A percentile compares a stretch with the other conserved stretches of the same genome.
Evolutionary conservation across 2,329 filamentous ascomycete species (phyloP).

Genomic region (Cladorrhinum sp.): DNA sequence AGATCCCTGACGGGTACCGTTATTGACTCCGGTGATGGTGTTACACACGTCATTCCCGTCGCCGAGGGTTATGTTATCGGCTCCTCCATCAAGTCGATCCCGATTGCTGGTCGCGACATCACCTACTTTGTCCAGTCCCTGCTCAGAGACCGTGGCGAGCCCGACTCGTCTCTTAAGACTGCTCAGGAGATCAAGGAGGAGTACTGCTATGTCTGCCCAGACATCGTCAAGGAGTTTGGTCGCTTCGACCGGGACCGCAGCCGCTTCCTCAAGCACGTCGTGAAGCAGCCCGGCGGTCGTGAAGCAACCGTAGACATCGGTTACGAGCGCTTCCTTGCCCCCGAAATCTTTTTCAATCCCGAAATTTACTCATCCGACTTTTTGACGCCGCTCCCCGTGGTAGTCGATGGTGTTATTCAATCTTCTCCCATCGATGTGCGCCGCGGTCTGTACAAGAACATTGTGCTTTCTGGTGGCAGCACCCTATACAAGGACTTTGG

Average conservation of each 20-base stretch:
- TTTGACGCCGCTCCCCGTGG: slow-evolving; percentile 86
- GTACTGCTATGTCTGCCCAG: slow-evolving; percentile 96
- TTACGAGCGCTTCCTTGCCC: slow-evolving; percentile 95
- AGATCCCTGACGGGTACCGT: slow-evolving; percentile 95
- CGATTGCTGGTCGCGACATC: slow-evolving; percentile 95
- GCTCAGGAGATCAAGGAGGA: slow-evolving; percentile 98
- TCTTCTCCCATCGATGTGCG: slow-evolving; percentile 96
- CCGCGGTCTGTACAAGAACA: slow-evolving; percentile 98
- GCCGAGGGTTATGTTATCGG: slow-evolving; percentile 99
- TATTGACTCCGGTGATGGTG: slow-evolving; percentile 97
- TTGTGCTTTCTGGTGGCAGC: slow-evolving; percentile 93
- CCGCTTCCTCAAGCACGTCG: slow-evolving; percentile 85
- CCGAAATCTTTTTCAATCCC: slow-evolving; percentile 99
- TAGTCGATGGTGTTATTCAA: slow-evolving; percentile 96
- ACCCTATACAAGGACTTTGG: slow-evolving; percentile 99
- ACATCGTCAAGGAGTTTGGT: slow-evolving; percentile 97
- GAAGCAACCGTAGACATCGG: slow-evolving; percentile 86
- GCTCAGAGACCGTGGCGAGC: slow-evolving; percentile 91
- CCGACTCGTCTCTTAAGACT: slow-evolving; percentile 94
- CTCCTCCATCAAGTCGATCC: slow-evolving; percentile 98
- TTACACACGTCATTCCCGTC: slow-evolving; percentile 97
- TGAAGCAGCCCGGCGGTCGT: slow-evolving; percentile 80
- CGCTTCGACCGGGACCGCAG: slow-evolving; percentile 91
- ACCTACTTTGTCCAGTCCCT: slow-evolving; percentile 98
- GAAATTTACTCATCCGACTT: slow-evolving; percentile 99